Percentiles rank a stretch among this genome's conserved stretches.
Conservation (phyloP, 768 basidiomycete species). For the Rhizopogon salebrosus region DNA sequence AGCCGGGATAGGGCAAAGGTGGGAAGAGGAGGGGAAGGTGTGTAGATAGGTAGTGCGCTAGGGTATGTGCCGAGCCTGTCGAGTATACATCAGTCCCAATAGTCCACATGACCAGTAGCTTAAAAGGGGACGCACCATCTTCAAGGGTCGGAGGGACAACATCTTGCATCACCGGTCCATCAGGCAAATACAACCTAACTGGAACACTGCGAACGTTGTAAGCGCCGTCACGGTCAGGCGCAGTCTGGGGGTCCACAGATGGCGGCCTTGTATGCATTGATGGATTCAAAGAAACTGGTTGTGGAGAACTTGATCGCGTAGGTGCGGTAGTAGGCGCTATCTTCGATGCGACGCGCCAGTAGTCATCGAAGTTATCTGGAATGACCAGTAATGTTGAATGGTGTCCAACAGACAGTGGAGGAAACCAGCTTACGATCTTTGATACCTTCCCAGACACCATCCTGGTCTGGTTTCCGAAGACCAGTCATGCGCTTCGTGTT, state of each 20-base stretch:
- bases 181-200: constrained; percentile 82
- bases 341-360: constrained; percentile 91
- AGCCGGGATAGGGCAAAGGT: constrained; percentile 33
- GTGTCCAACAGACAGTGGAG: background rate
- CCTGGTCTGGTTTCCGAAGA: constrained; percentile 86
- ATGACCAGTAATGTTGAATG: background rate
- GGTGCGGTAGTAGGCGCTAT: constrained; percentile 78
- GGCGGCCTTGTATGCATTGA: constrained; percentile 62
- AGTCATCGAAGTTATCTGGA: constrained; percentile 92
- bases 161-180: constrained; percentile 89
- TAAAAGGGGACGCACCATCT: constrained; percentile 52
- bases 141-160: constrained; percentile 74
- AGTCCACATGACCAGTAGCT: background rate
- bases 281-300: constrained; percentile 44
- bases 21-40: constrained; percentile 82
- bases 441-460: constrained; percentile 96
- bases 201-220: constrained; percentile 87
- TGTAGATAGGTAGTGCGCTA: constrained; percentile 61
- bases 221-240: constrained; percentile 71
- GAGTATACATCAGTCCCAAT: background rate
- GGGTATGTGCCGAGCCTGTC: constrained; percentile 69
- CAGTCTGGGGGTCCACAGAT: constrained; percentile 52
- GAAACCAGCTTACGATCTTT: constrained; percentile 72
- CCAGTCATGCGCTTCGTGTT: constrained; percentile 92
- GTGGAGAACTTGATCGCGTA: constrained; percentile 52